These are phyloP conservation scores for Tolypocladium ophioglossoides DNA, from an alignment of 2,329 filamentous ascomycete species.

Conservation along the genomic window DNA sequence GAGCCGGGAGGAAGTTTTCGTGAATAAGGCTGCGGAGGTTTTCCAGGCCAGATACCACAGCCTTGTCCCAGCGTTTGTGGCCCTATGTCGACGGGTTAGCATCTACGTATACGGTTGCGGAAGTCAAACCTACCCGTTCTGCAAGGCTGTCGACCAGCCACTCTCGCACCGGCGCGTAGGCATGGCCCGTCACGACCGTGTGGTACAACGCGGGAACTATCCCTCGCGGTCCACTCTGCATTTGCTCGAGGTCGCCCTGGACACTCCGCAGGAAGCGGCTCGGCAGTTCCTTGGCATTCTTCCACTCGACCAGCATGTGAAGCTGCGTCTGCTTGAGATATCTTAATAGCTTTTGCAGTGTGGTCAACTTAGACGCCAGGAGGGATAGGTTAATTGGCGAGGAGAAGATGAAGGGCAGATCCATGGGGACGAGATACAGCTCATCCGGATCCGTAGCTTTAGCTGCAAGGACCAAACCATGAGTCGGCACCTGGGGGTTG, in stretches of 20 bases:
- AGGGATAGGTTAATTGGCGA: slow-evolving; percentile 74
- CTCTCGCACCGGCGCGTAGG: slow-evolving; percentile 63
- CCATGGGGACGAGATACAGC: slow-evolving; percentile 58
- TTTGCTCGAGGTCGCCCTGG: slow-evolving; percentile 59
- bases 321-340: slow-evolving; percentile 75
- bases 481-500: slow-evolving; percentile 64
- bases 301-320: slow-evolving; percentile 75
- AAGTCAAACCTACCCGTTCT: slow-evolving; percentile 50
- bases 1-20: slow-evolving; percentile 77
- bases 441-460: slow-evolving; percentile 20
- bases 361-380: slow-evolving; percentile 76
- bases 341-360: slow-evolving; percentile 73
- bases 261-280: slow-evolving; percentile 67
- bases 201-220: slow-evolving; percentile 75
- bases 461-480: slow-evolving; percentile 53
- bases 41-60: slow-evolving; percentile 66
- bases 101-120: neutral
- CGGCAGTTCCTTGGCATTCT: slow-evolving; percentile 70
- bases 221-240: slow-evolving; percentile 41
- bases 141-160: slow-evolving; percentile 80
- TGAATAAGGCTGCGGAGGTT: slow-evolving; percentile 69
- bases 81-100: slow-evolving; percentile 40
- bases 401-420: slow-evolving; percentile 71
- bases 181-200: slow-evolving; percentile 73
- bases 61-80: slow-evolving; percentile 91